phyloP scores from a whole-genome alignment of 1,284 basidiomycete species.

The Ustilago cynodontis region DNA sequence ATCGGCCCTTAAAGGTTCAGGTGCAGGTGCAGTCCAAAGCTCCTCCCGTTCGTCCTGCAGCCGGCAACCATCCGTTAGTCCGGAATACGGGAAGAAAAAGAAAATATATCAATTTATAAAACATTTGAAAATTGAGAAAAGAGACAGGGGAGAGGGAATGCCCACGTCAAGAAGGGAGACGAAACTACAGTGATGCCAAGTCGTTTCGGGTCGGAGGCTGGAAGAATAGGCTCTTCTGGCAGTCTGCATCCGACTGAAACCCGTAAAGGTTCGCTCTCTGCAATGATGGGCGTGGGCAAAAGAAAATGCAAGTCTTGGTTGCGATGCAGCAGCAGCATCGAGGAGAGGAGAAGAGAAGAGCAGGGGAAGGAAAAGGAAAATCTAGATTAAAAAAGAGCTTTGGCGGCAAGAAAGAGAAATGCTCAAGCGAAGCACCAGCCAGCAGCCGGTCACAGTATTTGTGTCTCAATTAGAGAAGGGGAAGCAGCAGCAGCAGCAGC shows the following conservation, averaged over 20 bases:
- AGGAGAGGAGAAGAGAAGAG: no score
- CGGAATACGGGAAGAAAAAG: not conserved
- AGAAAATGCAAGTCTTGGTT: not conserved
- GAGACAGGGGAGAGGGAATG: not conserved
- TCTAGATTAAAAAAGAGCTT: not conserved
- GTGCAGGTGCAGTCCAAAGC: constrained; percentile 6
- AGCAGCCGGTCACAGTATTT: not conserved
- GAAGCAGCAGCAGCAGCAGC: not conserved
- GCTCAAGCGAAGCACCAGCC: not conserved
- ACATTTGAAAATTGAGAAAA: not conserved
- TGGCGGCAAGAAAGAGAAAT: not conserved
- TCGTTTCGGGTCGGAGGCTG: not conserved
- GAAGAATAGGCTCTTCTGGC: constrained; percentile 5
- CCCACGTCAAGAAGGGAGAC: not conserved
- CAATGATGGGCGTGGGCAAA: not conserved
- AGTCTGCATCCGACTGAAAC: constrained; percentile 1
- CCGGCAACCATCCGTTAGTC: not conserved
- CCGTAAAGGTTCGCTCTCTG: not conserved
- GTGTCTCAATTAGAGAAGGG: not conserved
- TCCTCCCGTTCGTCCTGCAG: not conserved
- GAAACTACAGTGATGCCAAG: constrained; percentile 1
- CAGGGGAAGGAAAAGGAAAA: no score
- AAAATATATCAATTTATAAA: not conserved
- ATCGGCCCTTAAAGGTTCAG: constrained; percentile 12
- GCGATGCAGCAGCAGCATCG: not conserved